Evolutionary conservation across 352 stramenopile genomes (phyloP).

Genomic region (Phytophthora crassamura): DNA sequence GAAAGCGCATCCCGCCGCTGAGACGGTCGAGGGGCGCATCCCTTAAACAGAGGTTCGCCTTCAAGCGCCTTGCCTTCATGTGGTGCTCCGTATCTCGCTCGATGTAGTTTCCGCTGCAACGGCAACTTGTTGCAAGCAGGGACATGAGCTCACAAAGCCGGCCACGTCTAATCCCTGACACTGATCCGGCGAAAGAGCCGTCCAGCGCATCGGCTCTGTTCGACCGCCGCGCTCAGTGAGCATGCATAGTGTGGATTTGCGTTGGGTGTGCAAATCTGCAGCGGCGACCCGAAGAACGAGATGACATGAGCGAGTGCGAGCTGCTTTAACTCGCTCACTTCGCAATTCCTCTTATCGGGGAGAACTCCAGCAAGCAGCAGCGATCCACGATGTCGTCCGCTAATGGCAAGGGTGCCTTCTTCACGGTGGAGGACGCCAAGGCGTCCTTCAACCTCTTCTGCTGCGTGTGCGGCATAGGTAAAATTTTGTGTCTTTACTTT

Average conservation of each 20-base stretch:
- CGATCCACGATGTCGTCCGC: constrained; percentile 41
- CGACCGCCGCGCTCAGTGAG: constrained; percentile 22
- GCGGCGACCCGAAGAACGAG: constrained; percentile 15
- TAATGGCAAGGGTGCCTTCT: constrained; percentile 40
- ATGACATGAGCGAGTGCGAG: constrained; percentile 9
- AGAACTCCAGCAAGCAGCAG: constrained; percentile 27
- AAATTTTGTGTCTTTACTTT: too few species aligned
- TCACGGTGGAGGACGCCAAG: constrained; percentile 50
- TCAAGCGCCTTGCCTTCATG: constrained; percentile 15
- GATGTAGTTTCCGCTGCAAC: constrained; percentile 28
- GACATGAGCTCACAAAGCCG: constrained; percentile 33
- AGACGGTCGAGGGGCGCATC: constrained; percentile 26
- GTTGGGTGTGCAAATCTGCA: constrained; percentile 33
- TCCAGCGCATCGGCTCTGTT: constrained; percentile 20
- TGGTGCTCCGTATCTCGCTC: constrained; percentile 37
- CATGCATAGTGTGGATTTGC: constrained; percentile 1
- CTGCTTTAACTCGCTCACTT: constrained; percentile 36
- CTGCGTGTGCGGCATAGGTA: constrained; percentile 49
- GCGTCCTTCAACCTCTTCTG: constrained; percentile 55
- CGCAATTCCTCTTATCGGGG: constrained; percentile 29
- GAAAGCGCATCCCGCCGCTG: constrained; percentile 17
- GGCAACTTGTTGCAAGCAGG: constrained; percentile 35
- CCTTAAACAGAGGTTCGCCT: constrained; percentile 32
- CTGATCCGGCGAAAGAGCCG: constrained; percentile 29
- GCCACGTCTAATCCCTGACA: not conserved